Conservation (phyloP, 2,329 filamentous ascomycete species). For the Pseudogymnoascus pannorum region DNA sequence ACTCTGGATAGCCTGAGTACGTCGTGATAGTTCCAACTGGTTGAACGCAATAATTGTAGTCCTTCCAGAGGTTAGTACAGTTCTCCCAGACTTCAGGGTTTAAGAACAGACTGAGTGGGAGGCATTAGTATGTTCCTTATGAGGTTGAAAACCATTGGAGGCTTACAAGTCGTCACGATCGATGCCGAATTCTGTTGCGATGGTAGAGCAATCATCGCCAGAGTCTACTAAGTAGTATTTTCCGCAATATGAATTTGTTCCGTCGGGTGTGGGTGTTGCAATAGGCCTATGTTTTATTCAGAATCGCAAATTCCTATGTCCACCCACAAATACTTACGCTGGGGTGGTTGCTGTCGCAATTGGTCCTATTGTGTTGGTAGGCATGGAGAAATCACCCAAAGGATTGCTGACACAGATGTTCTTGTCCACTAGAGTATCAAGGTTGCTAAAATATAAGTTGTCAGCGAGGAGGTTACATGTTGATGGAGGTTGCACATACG, state of each 20-base stretch:
- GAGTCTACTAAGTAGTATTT: not conserved
- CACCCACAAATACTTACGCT: not conserved
- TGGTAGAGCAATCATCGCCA: conserved; percentile 1
- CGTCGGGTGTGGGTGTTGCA: conserved; percentile 16
- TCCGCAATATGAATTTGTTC: not conserved
- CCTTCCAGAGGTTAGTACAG: not conserved
- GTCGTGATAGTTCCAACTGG: not conserved
- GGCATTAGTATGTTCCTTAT: not conserved
- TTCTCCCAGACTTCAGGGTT: not conserved
- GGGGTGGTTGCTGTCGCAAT: not conserved
- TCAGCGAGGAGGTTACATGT: not conserved
- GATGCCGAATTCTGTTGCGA: not conserved
- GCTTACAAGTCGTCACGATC: not conserved
- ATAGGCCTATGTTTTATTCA: not conserved
- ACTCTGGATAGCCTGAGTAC: not conserved
- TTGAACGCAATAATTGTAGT: not conserved
- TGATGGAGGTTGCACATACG: not conserved
- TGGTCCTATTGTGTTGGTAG: not conserved
- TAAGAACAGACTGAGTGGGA: not conserved
- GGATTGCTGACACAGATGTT: not conserved
- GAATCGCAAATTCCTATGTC: not conserved
- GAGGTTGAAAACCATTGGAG: not conserved
- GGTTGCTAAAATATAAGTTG: not conserved
- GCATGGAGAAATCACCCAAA: not conserved
- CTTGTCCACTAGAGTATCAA: not conserved